Evolutionary conservation across 768 basidiomycete genomes (phyloP).

Genomic region (Russula foetens): DNA sequence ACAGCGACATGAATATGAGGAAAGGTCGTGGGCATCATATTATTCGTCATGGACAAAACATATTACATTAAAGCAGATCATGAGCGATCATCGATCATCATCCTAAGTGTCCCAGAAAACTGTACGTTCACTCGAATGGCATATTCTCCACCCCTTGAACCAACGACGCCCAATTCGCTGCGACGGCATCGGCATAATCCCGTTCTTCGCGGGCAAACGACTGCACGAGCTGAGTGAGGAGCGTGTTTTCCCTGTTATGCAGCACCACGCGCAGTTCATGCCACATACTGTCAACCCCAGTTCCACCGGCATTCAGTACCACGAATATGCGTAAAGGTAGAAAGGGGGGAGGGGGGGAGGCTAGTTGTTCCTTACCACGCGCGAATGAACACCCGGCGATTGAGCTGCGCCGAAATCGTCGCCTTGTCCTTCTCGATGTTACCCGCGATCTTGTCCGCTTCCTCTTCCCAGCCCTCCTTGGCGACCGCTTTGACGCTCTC

Average conservation of each 20-base stretch:
- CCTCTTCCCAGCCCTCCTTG: conserved; percentile 82
- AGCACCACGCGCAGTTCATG: conserved; percentile 90
- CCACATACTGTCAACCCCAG: conserved; percentile 61
- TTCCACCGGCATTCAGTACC: not conserved
- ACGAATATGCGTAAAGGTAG: not conserved
- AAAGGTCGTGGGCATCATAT: not conserved
- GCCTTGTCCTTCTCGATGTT: conserved; percentile 82
- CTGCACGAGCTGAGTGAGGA: conserved; percentile 67
- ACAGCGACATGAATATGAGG: not conserved
- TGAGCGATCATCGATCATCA: not conserved
- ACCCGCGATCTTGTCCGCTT: conserved; percentile 66
- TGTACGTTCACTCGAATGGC: conserved; percentile 66
- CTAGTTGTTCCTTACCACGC: conserved; percentile 50
- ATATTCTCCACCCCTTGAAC: conserved; percentile 65
- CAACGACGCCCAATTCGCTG: conserved; percentile 68
- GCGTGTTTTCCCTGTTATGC: conserved; percentile 82
- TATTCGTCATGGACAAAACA: not conserved
- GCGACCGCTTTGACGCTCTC: conserved; percentile 59
- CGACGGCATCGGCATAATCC: conserved; percentile 52
- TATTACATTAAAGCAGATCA: conserved; percentile 9
- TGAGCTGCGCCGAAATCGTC: conserved; percentile 64
- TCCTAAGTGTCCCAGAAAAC: not conserved
- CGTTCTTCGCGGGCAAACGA: conserved; percentile 68
- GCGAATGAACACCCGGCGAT: conserved; percentile 78
- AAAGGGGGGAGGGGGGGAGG: not conserved